These are phyloP conservation scores for Epichloe sibirici DNA, from an alignment of 2,329 filamentous ascomycete genomes.

Conservation along the genomic window DNA sequence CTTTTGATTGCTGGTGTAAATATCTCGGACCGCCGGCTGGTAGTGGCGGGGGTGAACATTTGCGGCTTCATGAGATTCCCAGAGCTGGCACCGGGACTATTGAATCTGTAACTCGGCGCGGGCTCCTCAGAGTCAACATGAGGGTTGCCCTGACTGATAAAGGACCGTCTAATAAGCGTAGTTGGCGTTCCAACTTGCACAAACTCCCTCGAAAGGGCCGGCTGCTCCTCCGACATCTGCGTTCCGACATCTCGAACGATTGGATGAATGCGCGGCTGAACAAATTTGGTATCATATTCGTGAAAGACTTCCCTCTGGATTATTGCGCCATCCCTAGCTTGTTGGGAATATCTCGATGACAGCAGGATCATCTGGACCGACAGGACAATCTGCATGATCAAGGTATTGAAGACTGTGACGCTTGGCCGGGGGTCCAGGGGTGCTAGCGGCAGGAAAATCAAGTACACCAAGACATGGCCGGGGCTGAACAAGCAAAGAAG, in stretches of 20 bases:
- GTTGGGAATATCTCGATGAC: slow-evolving; percentile 64
- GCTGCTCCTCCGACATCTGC: slow-evolving; percentile 50
- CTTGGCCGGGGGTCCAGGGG: slow-evolving; percentile 70
- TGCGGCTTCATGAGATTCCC: slow-evolving; percentile 26
- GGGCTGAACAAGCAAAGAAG: slow-evolving; percentile 89
- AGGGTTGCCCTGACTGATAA: slow-evolving; percentile 72
- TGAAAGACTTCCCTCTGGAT: slow-evolving; percentile 87
- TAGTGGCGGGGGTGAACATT: slow-evolving; percentile 7
- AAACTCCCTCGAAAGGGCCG: slow-evolving; percentile 28
- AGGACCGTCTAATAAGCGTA: slow-evolving; percentile 58
- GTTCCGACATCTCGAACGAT: slow-evolving; percentile 67
- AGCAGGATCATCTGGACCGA: slow-evolving; percentile 67
- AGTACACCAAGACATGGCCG: slow-evolving; percentile 82
- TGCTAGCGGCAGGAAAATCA: slow-evolving; percentile 70
- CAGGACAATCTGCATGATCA: slow-evolving; percentile 64
- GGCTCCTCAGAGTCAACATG: slow-evolving; percentile 56
- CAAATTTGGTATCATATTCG: slow-evolving; percentile 93
- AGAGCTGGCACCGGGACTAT: neutral
- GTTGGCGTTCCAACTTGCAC: slow-evolving; percentile 41
- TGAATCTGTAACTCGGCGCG: slow-evolving; percentile 16
- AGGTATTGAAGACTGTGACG: slow-evolving; percentile 69
- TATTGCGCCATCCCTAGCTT: slow-evolving; percentile 70
- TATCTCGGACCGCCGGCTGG: slow-evolving; percentile 17
- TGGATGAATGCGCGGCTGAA: slow-evolving; percentile 78
- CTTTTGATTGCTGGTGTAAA: slow-evolving; percentile 19